Conservation (phyloP, 2,329 filamentous ascomycete species). For the Lasiodiplodia sp. region DNA sequence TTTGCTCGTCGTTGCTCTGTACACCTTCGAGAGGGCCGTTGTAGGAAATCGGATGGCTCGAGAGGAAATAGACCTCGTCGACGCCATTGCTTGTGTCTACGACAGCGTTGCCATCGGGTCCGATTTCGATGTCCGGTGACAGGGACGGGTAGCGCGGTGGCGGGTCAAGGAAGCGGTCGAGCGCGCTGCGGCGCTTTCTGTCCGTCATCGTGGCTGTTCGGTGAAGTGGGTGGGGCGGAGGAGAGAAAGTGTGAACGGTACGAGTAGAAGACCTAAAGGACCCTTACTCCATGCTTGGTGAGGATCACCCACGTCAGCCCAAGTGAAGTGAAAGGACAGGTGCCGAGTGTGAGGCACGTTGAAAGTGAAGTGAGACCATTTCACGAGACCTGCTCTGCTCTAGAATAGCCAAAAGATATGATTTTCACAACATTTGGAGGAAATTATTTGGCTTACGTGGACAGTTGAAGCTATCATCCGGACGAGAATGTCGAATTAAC, state of each 20-base stretch:
- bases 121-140: conserved; percentile 12
- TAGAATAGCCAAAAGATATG: too few relatives aligned
- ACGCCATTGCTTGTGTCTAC: conserved; percentile 2
- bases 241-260: not conserved
- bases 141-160: not conserved
- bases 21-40: not conserved
- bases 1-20: not conserved
- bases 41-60: not conserved
- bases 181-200: not conserved
- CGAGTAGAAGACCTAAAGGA: not conserved
- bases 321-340: not conserved
- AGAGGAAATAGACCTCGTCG: conserved; percentile 15
- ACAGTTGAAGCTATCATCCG: too few relatives aligned
- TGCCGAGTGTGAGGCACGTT: not conserved
- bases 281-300: not conserved
- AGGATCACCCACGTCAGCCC: not conserved
- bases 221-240: not conserved
- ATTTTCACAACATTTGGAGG: too few relatives aligned
- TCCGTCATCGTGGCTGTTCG: not conserved
- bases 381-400: not conserved
- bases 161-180: not conserved
- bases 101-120: not conserved
- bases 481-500: too few relatives aligned
- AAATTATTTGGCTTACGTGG: too few relatives aligned
- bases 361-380: not conserved